A percentile compares a stretch with the other conserved stretches of the same genome.
These are phyloP conservation scores for Phytophthora fragariae DNA, from an alignment of 352 stramenopile species.

Conservation along the genomic window DNA sequence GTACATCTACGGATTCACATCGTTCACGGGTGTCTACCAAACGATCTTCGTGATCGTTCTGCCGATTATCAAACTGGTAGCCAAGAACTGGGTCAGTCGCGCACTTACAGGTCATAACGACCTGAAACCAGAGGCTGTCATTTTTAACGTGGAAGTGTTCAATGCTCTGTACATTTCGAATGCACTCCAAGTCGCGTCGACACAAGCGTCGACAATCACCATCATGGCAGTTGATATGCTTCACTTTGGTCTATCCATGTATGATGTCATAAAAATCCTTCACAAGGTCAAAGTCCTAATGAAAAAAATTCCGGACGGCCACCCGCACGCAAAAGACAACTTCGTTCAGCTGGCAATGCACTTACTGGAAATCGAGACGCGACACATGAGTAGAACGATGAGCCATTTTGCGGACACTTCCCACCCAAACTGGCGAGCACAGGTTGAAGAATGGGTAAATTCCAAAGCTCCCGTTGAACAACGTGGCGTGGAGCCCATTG, in stretches of 20 bases:
- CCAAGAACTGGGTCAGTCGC: constrained; percentile 40
- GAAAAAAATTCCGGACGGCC: constrained; percentile 15
- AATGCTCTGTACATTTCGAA: constrained; percentile 39
- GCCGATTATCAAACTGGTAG: constrained; percentile 27
- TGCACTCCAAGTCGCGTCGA: constrained; percentile 21
- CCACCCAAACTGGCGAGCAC: constrained; percentile 2
- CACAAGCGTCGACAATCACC: constrained; percentile 13
- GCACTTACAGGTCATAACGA: constrained; percentile 27
- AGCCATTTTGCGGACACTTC: background rate
- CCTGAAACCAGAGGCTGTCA: constrained; percentile 36
- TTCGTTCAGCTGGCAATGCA: constrained; percentile 30
- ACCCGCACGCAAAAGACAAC: constrained; percentile 14
- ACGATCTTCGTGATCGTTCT: constrained; percentile 21
- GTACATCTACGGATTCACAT: constrained; percentile 37
- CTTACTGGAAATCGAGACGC: constrained; percentile 14
- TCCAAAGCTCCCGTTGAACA: background rate
- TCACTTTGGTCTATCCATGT: constrained; percentile 40
- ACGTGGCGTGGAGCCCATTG: background rate
- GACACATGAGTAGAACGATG: background rate
- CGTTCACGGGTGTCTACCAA: constrained; percentile 21
- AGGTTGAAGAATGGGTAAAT: constrained; percentile 7
- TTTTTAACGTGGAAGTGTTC: constrained; percentile 56
- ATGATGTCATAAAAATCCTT: constrained; percentile 19
- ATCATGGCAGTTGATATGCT: constrained; percentile 22
- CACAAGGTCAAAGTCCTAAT: constrained; percentile 29